Base-by-base conservation (phyloP, 2,329 filamentous ascomycete species). In the Emericellopsis cladophorae region DNA sequence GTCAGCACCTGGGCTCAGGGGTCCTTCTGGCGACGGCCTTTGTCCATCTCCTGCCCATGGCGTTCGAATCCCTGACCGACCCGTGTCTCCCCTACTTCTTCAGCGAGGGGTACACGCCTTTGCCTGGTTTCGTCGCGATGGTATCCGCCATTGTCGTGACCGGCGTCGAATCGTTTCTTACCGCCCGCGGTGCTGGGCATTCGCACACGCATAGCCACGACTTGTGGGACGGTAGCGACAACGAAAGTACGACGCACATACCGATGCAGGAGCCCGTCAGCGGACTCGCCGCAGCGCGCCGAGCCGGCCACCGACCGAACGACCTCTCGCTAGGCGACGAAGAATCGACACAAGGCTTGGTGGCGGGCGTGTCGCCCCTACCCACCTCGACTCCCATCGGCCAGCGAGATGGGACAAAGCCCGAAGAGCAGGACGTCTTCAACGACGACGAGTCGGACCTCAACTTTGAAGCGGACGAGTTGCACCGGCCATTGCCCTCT, bases 11-110 rank as follows among this genome's bases (percentile, higher is more conserved):
- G 48, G 83, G 85, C 53, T 92, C 85, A 1, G 85, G 85, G 44
- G 86, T 92, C 16, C 67, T 92, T n/a, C 81, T 92, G 46, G 84
- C 86, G 10, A 92, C 85, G 1, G 84, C 85, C 42, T 92, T 92
- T 53, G 84, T 90, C 22, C 84, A 90, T 61, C 67, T 83, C 11
- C 70, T 82, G 4, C 79, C 76, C 41, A 84, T 75, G 22, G 79
- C 81, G 1, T 84, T 84, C 51, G 58, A 68, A 44, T 80, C 77
- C 33, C 64, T 83, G 16, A 81, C 72, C 48, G 74, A 83, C 46
- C 79, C 79, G 35, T 84, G 81, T 51, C 75, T 94, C 0, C 84
- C 87, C 8, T 67, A 72, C 43, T 82, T 88, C 55, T 94, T 89
- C 74, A 90, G 76, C 56, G 54, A 81, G 46, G 74, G 75, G n/a